A percentile compares a stretch with the other conserved stretches of the same genome.
Evolutionary conservation across 2,329 filamentous ascomycete genomes (phyloP).

Genomic region (Alternaria triticina): DNA sequence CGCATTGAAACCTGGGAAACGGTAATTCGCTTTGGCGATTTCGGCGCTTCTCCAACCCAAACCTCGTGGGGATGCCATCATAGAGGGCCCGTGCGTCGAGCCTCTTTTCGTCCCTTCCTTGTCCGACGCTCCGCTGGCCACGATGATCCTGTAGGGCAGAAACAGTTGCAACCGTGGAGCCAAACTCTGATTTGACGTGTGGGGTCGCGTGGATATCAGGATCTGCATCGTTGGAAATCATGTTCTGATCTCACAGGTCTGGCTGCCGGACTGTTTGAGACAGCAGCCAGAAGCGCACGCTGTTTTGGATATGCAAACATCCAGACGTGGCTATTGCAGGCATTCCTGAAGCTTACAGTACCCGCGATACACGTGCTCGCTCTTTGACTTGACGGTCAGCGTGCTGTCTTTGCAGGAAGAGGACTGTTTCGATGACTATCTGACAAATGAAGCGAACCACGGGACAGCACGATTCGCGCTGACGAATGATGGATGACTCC

Average conservation of each 20-base stretch:
- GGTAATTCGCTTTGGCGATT: background rate
- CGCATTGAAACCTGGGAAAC: background rate
- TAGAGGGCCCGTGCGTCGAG: background rate
- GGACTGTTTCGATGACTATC: background rate
- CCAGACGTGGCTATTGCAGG: background rate
- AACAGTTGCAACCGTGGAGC: constrained; percentile 1
- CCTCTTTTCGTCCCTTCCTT: background rate
- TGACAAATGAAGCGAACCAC: constrained; percentile 10
- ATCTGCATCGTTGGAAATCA: background rate
- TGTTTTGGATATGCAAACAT: background rate
- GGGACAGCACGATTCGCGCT: constrained; percentile 18
- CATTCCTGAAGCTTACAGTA: background rate
- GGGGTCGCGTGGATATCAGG: constrained; percentile 16
- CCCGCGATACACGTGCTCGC: background rate
- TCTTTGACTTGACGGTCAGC: background rate
- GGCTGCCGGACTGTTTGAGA: background rate
- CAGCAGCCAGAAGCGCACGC: background rate
- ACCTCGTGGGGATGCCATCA: background rate
- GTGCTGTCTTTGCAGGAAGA: background rate
- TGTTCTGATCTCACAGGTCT: background rate
- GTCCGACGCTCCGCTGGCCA: constrained; percentile 4
- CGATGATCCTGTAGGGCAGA: background rate
- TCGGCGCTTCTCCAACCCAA: background rate
- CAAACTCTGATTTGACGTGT: constrained; percentile 13
- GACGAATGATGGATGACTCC: constrained; percentile 20